phyloP scores from a whole-genome alignment of 2,329 filamentous ascomycete genomes.

The Fusarium abutilonis region DNA sequence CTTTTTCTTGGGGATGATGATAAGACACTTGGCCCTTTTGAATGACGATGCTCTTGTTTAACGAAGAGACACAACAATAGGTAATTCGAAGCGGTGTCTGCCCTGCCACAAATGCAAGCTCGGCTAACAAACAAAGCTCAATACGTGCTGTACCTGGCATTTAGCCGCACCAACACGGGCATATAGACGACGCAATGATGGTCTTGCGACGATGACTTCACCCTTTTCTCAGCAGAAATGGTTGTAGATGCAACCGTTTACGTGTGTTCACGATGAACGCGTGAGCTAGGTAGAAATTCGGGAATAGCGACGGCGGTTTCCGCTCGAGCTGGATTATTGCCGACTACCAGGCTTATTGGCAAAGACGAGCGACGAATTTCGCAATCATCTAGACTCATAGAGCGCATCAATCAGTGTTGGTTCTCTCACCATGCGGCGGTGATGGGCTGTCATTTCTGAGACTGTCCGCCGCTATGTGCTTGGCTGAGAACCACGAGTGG shows the following conservation, averaged over 20 bases:
- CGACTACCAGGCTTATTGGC: too few species aligned
- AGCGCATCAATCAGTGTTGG: not conserved
- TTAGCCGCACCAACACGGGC: not conserved
- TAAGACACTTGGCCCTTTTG: not conserved
- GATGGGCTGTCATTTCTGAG: not conserved
- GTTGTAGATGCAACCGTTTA: too few species aligned
- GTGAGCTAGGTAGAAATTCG: too few species aligned
- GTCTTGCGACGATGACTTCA: too few species aligned
- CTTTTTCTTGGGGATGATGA: too few species aligned
- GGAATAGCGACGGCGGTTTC: too few species aligned
- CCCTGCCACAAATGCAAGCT: conserved; percentile 23
- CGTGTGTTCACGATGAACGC: too few species aligned
- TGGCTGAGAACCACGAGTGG: not conserved
- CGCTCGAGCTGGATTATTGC: too few species aligned
- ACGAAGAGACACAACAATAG: not conserved
- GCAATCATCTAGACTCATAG: not conserved
- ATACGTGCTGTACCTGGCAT: not conserved
- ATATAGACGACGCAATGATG: too few species aligned
- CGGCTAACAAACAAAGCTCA: conserved; percentile 12
- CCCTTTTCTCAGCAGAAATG: too few species aligned
- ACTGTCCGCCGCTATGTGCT: not conserved
- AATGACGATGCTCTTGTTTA: not conserved
- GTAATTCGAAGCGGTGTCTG: not conserved
- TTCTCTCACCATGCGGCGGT: not conserved
- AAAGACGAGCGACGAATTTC: conserved; percentile 7